Conservation (phyloP, 495 filamentous ascomycete species). For the Gamarada debralockiae region DNA sequence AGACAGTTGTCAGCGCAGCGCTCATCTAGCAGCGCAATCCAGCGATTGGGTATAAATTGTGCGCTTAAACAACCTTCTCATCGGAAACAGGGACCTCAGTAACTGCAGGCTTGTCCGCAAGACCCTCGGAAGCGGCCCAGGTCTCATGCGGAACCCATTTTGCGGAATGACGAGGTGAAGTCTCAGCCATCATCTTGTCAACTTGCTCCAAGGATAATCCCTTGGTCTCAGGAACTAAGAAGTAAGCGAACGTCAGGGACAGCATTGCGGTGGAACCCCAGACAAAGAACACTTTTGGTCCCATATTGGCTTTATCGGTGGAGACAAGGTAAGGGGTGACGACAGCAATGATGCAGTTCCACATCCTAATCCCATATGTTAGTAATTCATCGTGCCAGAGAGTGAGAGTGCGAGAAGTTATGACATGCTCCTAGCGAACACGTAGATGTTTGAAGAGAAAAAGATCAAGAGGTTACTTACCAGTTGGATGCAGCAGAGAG, state of each 20-base stretch:
- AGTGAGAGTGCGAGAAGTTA: background rate
- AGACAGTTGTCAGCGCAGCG: too few species aligned
- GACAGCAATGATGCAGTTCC: constrained; percentile 15
- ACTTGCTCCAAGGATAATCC: constrained; percentile 84
- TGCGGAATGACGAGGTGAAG: constrained; percentile 60
- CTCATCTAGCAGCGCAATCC: too few species aligned
- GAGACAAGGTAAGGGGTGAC: constrained; percentile 22
- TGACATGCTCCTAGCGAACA: too few species aligned
- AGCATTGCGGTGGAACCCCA: constrained; percentile 65
- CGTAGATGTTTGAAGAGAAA: too few species aligned
- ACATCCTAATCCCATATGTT: too few species aligned
- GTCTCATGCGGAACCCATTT: constrained; percentile 69
- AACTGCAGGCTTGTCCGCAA: constrained; percentile 25
- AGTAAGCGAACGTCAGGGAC: constrained; percentile 68
- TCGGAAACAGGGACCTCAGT: background rate
- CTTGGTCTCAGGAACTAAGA: constrained; percentile 82
- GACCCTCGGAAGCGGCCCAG: constrained; percentile 54
- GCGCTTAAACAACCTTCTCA: background rate
- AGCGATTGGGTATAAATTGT: too few species aligned
- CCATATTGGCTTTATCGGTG: constrained; percentile 45
- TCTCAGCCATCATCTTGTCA: constrained; percentile 85
- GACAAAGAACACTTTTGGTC: constrained; percentile 72
- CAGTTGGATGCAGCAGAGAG: constrained; percentile 83
- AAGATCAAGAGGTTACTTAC: constrained; percentile 30
- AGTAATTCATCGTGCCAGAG: constrained; percentile 9